A percentile compares a stretch with the other conserved stretches of the same genome.
These are phyloP conservation scores for Globisporangium middletonii DNA, from an alignment of 352 stramenopile species.

Conservation along the genomic window DNA sequence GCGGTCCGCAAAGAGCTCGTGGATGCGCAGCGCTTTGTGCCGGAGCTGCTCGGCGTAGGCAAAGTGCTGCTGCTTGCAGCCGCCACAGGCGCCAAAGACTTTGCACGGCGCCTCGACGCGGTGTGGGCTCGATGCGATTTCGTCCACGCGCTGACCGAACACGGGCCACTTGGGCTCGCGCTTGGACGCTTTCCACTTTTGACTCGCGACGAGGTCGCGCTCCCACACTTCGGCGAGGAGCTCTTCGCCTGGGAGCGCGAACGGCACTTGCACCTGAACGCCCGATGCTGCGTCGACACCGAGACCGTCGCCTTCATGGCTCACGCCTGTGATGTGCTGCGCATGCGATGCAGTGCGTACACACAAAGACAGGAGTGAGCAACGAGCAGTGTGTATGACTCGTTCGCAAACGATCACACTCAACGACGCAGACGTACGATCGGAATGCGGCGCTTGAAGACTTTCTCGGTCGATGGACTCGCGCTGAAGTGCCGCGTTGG, in stretches of 20 bases:
- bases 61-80: conserved; percentile 69
- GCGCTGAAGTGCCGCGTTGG: no score
- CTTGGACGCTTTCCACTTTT: conserved; percentile 13
- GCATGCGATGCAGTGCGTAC: neutral
- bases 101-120: conserved; percentile 39
- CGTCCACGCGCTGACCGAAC: conserved; percentile 28
- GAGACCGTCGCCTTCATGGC: conserved; percentile 45
- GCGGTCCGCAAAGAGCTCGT: conserved; percentile 24
- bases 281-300: conserved; percentile 12
- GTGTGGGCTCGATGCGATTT: conserved; percentile 25
- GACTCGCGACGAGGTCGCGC: conserved; percentile 27
- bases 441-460: no score
- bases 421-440: no score
- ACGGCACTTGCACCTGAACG: conserved; percentile 42
- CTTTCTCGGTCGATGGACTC: no score
- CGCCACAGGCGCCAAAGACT: conserved; percentile 61
- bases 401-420: no score
- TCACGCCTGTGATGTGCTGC: conserved; percentile 30
- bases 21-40: conserved; percentile 56
- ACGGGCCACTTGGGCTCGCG: conserved; percentile 22
- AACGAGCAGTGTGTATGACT: no score
- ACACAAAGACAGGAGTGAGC: no score
- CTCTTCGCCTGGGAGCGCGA: conserved; percentile 44
- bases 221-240: conserved; percentile 46
- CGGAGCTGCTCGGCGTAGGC: conserved; percentile 45